These are phyloP conservation scores for Mycena citricolor DNA, from an alignment of 1,284 basidiomycete genomes.

Conservation along the genomic window DNA sequence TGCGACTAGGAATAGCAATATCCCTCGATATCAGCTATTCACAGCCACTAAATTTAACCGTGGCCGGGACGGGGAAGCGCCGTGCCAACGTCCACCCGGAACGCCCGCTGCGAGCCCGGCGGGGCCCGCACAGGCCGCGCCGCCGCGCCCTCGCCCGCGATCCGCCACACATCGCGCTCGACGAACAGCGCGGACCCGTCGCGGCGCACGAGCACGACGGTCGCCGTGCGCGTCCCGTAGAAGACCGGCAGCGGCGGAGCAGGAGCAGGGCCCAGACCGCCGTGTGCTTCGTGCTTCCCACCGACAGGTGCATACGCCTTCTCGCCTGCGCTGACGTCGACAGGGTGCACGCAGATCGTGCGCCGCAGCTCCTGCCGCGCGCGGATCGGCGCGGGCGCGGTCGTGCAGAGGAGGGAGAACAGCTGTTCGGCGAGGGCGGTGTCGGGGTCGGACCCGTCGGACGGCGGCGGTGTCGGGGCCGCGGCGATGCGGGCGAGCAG, in stretches of 20 bases:
- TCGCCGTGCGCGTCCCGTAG: slow-evolving; percentile 75
- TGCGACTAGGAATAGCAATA: too few species aligned
- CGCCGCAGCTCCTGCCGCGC: slow-evolving; percentile 54
- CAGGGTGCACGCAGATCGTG: slow-evolving; percentile 60
- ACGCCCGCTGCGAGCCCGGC: too few species aligned
- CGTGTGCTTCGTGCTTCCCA: too few species aligned
- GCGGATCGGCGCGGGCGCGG: slow-evolving; percentile 35
- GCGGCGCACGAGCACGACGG: slow-evolving; percentile 63
- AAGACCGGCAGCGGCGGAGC: slow-evolving; percentile 16
- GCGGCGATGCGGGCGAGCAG: slow-evolving; percentile 46
- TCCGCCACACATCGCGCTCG: slow-evolving; percentile 69
- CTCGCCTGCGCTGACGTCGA: slow-evolving; percentile 31
- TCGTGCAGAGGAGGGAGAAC: slow-evolving; percentile 52
- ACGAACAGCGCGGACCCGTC: slow-evolving; percentile 63
- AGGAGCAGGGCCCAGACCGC: too few species aligned
- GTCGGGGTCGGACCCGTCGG: slow-evolving; percentile 32
- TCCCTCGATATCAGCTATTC: too few species aligned
- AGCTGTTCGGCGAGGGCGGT: slow-evolving; percentile 53
- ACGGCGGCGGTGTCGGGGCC: slow-evolving; percentile 34
- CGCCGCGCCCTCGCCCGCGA: slow-evolving; percentile 35
- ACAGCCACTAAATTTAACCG: too few species aligned
- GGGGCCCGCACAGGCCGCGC: too few species aligned
- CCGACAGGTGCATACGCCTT: slow-evolving; percentile 24
- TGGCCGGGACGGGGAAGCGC: too few species aligned
- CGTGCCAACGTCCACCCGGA: too few species aligned